These are phyloP conservation scores for Melaleuca alternifolia DNA, from an alignment of 345 rosid genomes.

Conservation along the genomic window DNA sequence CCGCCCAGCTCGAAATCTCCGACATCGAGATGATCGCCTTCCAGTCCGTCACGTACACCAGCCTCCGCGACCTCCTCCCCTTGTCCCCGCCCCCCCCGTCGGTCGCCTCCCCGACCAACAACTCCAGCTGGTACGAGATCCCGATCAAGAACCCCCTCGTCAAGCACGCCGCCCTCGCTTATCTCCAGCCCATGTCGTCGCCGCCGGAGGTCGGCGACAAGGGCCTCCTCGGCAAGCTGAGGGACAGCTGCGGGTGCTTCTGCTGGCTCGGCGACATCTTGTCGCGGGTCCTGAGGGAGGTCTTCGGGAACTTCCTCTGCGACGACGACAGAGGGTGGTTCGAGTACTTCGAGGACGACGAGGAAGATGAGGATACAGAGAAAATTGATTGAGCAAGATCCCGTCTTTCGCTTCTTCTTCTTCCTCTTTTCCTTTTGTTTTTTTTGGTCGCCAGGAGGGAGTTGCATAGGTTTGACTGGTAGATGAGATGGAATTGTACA, in stretches of 20 bases:
- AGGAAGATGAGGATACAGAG: constrained; percentile 1
- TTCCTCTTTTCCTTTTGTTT: not conserved
- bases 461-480: not conserved
- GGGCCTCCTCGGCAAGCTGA: constrained; percentile 17
- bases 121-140: constrained; percentile 44
- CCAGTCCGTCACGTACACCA: constrained; percentile 28
- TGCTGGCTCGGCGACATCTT: constrained; percentile 14
- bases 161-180: constrained; percentile 55
- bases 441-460: not conserved
- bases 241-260: constrained; percentile 22
- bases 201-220: constrained; percentile 18
- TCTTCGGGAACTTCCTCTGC: constrained; percentile 9
- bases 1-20: constrained; percentile 8
- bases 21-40: constrained; percentile 31
- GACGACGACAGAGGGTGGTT: not conserved
- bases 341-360: constrained; percentile 1
- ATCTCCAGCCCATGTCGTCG: constrained; percentile 48
- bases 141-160: constrained; percentile 52
- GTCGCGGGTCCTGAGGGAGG: constrained; percentile 8
- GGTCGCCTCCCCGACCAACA: constrained; percentile 17
- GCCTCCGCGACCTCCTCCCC: constrained; percentile 42
- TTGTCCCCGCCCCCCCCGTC: constrained; percentile 6
- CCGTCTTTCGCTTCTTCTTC: not conserved
- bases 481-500: not conserved
- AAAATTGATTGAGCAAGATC: constrained; percentile 3